Base-by-base conservation (phyloP, 2,329 filamentous ascomycete species). In the Huntiella savannae region DNA sequence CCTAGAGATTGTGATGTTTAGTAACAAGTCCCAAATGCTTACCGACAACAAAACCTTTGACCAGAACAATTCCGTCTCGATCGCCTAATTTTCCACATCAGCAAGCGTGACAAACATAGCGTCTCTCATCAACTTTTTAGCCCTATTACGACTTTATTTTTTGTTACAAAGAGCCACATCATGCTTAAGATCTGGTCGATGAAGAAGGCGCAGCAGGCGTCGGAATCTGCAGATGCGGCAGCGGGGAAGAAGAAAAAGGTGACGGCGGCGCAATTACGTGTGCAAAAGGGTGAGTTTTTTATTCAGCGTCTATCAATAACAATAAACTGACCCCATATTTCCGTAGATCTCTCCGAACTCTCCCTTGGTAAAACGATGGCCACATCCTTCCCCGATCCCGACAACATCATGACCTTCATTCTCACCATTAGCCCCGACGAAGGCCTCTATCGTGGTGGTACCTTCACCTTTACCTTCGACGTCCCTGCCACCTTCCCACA, bases 151-250 rank as follows among this genome's bases (percentile, higher is more conserved):
- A 40, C 15, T 15, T 16, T 19, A n/a, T 28, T 40, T 19, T n/a
- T 40, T 19, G 17, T 40, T 12, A 15, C 22, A 10, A 41, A 41
- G n/a, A 28, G 11, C 19, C 4, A 3, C 43, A 33, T 13, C 59
- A 96, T 96, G 91, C 73, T 95, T 71, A 96, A 96, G 70, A 95
- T 96, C 70, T 96, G 88, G 91, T 93, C 86, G 57, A 94, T 96
- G 79, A 87, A 93, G 69, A 91, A 95, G 66, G 83, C 95, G 70
- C 85, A 95, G 70, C 85, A 94, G 66, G 83, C 92, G 65, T 87
- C 84, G 57, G 84, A 87, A 54, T 84, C 87, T 57, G 85, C 83
- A 49, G 79, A 81, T 54, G 75, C 71, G 33, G 70, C 76, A 39
- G 75, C 76, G 22, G 74, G 77, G 46, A 94, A 86, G 69, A 96